These are phyloP conservation scores for Suhomyces kilbournensis DNA, from an alignment of 805 yeast genomes.

Conservation along the genomic window DNA sequence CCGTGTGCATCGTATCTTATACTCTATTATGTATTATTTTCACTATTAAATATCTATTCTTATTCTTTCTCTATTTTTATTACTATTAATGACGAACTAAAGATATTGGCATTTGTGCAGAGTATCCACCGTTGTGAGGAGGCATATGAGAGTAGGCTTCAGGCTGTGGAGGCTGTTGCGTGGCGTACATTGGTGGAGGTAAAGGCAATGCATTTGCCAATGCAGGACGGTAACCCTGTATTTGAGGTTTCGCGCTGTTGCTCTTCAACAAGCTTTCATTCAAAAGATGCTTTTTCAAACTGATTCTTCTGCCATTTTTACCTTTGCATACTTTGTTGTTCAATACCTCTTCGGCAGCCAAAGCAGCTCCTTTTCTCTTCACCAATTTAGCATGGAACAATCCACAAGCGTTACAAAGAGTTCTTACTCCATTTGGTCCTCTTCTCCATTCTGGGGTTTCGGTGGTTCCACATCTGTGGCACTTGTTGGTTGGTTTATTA, in stretches of 20 bases:
- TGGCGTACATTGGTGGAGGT: slow-evolving; percentile 2
- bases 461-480: slow-evolving; percentile 46
- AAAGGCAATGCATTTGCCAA: slow-evolving; percentile 1
- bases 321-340: slow-evolving; percentile 43
- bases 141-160: slow-evolving; percentile 1
- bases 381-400: slow-evolving; percentile 41
- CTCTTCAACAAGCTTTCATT: slow-evolving; percentile 12
- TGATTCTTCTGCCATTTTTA: slow-evolving; percentile 41
- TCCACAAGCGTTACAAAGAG: slow-evolving; percentile 44
- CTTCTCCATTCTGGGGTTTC: slow-evolving; percentile 47
- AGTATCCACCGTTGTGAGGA: slow-evolving; percentile 2
- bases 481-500: slow-evolving; percentile 33
- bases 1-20: neutral
- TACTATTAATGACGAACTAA: slow-evolving; percentile 8
- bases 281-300: slow-evolving; percentile 27
- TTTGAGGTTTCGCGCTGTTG: neutral
- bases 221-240: slow-evolving; percentile 1
- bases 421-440: slow-evolving; percentile 45
- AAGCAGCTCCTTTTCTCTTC: slow-evolving; percentile 27
- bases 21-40: neutral
- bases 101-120: slow-evolving; percentile 7
- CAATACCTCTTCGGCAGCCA: slow-evolving; percentile 35
- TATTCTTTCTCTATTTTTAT: neutral
- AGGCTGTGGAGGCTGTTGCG: slow-evolving; percentile 1
- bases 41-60: too few species aligned